Conservation (phyloP, 192 early-diverging fungal genomes). For the Chytriomyces sp. region DNA sequence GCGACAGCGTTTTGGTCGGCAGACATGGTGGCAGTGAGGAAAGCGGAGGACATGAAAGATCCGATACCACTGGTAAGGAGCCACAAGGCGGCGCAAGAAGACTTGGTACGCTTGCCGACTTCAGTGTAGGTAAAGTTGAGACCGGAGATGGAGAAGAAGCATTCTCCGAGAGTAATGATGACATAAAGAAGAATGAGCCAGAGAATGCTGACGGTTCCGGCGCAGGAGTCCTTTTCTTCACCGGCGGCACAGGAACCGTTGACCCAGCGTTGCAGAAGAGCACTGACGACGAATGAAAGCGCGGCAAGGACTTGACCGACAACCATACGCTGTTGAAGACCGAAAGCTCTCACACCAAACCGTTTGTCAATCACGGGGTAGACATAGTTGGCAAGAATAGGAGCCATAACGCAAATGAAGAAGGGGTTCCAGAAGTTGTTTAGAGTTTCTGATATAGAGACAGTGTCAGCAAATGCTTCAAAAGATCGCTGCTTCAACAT, state of each 20-base stretch:
- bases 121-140: conserved; percentile 68
- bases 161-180: conserved; percentile 63
- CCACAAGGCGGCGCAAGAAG: conserved; percentile 62
- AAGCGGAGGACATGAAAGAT: conserved; percentile 40
- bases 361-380: conserved; percentile 60
- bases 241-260: conserved; percentile 25
- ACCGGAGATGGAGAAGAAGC: conserved; percentile 62
- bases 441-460: conserved; percentile 29
- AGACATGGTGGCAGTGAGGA: conserved; percentile 12
- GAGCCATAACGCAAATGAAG: conserved; percentile 57
- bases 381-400: conserved; percentile 55
- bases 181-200: conserved; percentile 44
- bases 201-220: neutral
- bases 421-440: conserved; percentile 54
- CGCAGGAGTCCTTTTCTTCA: conserved; percentile 11
- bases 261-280: conserved; percentile 40
- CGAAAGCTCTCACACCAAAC: conserved; percentile 35
- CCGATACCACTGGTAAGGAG: conserved; percentile 56
- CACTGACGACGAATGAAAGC: conserved; percentile 49
- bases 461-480: no score
- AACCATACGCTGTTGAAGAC: conserved; percentile 60
- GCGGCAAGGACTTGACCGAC: conserved; percentile 57
- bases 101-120: conserved; percentile 62
- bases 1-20: neutral
- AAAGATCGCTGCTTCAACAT: no score